Evolutionary conservation across 352 stramenopile species (phyloP).

Genomic region (Globisporangium rhizosaccharum): DNA sequence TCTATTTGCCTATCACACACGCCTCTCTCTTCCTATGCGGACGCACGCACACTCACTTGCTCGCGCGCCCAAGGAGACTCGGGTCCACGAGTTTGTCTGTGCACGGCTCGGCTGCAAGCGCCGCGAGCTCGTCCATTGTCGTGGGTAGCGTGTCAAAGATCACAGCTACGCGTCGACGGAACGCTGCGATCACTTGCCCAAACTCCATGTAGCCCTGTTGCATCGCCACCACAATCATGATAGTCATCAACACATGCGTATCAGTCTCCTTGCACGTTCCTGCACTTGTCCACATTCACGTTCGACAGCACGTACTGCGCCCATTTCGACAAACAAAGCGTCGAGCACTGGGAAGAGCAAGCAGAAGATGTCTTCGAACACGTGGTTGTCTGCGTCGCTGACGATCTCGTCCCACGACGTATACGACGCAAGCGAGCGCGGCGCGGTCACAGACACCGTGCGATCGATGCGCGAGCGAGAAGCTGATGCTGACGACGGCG

Average conservation of each 20-base stretch:
- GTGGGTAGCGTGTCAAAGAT: constrained; percentile 71
- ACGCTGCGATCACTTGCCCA: constrained; percentile 69
- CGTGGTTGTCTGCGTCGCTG: constrained; percentile 63
- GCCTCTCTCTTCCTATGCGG: neutral
- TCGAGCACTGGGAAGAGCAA: constrained; percentile 77
- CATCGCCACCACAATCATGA: neutral
- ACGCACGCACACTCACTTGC: constrained; percentile 9
- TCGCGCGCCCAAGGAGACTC: constrained; percentile 5
- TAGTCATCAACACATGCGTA: neutral
- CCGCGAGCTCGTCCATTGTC: constrained; percentile 54
- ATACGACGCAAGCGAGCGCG: constrained; percentile 32
- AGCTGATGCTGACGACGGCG: constrained; percentile 6
- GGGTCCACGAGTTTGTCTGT: constrained; percentile 41
- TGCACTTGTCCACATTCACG: no score
- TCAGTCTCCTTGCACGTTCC: neutral
- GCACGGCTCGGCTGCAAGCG: constrained; percentile 61
- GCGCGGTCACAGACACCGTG: constrained; percentile 25
- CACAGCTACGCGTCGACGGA: constrained; percentile 52
- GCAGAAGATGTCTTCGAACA: constrained; percentile 86
- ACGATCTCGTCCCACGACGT: constrained; percentile 73
- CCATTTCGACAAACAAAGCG: constrained; percentile 84
- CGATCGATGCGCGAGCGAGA: constrained; percentile 5
- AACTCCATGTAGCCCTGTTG: constrained; percentile 87
- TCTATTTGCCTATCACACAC: constrained; percentile 1
- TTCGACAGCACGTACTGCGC: constrained; percentile 46